These are phyloP conservation scores for Macrolepiota albuminosa DNA, from an alignment of 768 basidiomycete genomes.

Conservation along the genomic window DNA sequence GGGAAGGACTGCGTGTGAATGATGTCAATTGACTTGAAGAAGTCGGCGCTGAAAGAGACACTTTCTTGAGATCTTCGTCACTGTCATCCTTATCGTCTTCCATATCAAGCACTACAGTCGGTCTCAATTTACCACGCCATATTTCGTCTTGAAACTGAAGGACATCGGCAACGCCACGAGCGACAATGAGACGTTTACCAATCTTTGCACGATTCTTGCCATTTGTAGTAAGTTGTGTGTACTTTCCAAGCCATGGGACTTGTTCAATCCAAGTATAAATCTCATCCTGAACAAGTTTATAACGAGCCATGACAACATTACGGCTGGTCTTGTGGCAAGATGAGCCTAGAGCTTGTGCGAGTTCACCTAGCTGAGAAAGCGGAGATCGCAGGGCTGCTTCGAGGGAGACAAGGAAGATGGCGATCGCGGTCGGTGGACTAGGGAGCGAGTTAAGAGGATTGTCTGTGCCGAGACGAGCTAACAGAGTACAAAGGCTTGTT, in stretches of 20 bases:
- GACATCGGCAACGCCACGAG: conserved; percentile 65
- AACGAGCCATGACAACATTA: conserved; percentile 60
- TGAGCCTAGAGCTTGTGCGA: conserved; percentile 52
- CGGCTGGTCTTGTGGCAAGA: conserved; percentile 44
- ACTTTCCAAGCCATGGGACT: conserved; percentile 73
- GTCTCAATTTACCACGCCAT: conserved; percentile 39
- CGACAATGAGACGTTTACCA: conserved; percentile 59
- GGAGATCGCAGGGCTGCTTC: conserved; percentile 59
- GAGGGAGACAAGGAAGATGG: conserved; percentile 61
- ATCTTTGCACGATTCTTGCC: conserved; percentile 50
- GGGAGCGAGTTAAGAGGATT: conserved; percentile 33
- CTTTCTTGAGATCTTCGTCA: conserved; percentile 7
- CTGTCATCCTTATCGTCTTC: conserved; percentile 22
- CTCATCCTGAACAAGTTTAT: conserved; percentile 59
- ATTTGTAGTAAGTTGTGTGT: conserved; percentile 27
- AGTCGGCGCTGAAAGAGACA: background rate
- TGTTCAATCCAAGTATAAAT: conserved; percentile 54
- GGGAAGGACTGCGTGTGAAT: background rate
- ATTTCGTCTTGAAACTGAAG: conserved; percentile 64
- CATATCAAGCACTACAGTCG: conserved; percentile 34
- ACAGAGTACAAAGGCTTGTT: conserved; percentile 37
- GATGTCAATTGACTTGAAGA: background rate
- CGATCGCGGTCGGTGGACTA: conserved; percentile 54
- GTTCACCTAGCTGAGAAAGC: conserved; percentile 48
- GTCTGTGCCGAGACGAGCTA: conserved; percentile 33